Conservation (phyloP, 177 flowering plant species). For the Tripterygium wilfordii region DNA sequence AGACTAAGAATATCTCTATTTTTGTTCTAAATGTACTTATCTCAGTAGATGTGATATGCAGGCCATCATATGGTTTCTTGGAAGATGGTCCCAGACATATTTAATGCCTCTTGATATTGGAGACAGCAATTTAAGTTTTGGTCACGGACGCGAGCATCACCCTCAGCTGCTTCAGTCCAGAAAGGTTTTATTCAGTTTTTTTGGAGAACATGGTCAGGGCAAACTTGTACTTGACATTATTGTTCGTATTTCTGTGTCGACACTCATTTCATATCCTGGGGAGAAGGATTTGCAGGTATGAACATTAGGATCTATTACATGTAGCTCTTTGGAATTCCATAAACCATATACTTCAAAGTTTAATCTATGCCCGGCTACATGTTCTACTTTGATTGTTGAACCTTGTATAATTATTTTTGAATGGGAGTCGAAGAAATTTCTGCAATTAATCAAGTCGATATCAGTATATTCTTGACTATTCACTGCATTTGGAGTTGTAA, state of each 20-base stretch:
- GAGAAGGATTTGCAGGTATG: constrained; percentile 92
- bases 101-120: constrained; percentile 50
- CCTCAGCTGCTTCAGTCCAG: constrained; percentile 28
- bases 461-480: no score
- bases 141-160: constrained; percentile 18
- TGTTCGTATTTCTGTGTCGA: constrained; percentile 55
- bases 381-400: no score
- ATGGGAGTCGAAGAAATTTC: no score
- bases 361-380: no score
- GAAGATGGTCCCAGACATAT: constrained; percentile 90
- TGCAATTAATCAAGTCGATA: no score
- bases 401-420: no score
- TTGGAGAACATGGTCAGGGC: constrained; percentile 71
- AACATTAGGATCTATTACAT: neutral
- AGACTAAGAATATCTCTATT: no score
- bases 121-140: constrained; percentile 16
- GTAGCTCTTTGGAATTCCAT: no score
- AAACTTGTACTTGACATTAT: constrained; percentile 64
- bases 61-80: constrained; percentile 94
- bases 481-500: no score
- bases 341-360: no score
- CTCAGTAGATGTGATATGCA: constrained; percentile 20
- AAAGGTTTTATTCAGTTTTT: constrained; percentile 45
- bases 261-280: constrained; percentile 79
- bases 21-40: neutral